Evolutionary conservation across 148 eudicot species (phyloP).

Genomic region (Amaranthus hypochondriacus): DNA sequence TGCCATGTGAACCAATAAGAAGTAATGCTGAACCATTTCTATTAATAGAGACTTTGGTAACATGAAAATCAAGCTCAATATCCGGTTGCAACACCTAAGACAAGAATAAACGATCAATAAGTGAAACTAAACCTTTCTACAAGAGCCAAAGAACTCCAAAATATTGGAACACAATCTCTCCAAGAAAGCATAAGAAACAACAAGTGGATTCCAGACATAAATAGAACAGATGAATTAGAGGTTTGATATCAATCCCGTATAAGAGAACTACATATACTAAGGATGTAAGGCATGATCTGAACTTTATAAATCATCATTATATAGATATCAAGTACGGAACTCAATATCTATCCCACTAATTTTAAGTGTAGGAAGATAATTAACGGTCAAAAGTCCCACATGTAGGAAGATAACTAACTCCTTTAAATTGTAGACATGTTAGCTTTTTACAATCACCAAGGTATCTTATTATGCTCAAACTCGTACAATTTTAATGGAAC

Average conservation of each 20-base stretch:
- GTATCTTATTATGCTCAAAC: too few species aligned
- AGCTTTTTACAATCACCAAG: too few species aligned
- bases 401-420: too few species aligned
- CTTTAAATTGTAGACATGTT: too few species aligned
- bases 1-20: constrained; percentile 60
- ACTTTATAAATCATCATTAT: background rate
- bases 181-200: background rate
- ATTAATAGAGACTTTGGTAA: constrained; percentile 65
- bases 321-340: background rate
- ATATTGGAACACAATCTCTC: background rate
- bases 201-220: background rate
- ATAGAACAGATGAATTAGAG: too few species aligned
- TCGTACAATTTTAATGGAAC: too few species aligned
- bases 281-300: background rate
- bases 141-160: background rate
- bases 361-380: background rate
- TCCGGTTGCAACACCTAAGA: constrained; percentile 72
- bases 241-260: background rate
- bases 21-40: constrained; percentile 77
- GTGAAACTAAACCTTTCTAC: constrained; percentile 8
- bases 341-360: too few species aligned
- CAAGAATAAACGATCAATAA: constrained; percentile 18
- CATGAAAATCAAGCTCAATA: constrained; percentile 46
- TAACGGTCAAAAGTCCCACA: background rate
- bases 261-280: background rate